Evolutionary conservation across 495 filamentous ascomycete genomes (phyloP), one percentile per base, ranked within the genome.

Genomic region (Lindgomyces ingoldianus): DNA sequence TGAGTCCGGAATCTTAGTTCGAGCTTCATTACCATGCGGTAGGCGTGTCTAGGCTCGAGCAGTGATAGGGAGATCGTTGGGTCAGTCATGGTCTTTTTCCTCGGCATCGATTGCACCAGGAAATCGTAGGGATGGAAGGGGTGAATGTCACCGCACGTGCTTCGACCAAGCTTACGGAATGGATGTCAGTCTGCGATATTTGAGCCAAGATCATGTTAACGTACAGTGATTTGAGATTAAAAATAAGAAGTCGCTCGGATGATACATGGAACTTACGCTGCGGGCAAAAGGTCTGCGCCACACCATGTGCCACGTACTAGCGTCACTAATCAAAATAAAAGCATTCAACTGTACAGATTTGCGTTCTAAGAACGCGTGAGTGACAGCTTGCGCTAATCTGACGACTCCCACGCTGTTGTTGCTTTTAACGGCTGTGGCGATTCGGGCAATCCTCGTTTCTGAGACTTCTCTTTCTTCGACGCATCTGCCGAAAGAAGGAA

Each of bases 211-310:
- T 39, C 33, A 39, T 39, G 33, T 14, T 39, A 6, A 39, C 6
- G 6, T 14, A 39, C 33, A 14, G 14, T 39, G 33, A 39, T 39
- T 39, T 39, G 33, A 39, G 33, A 14, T 6, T 39, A 39, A 39
- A 39, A 39, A 39, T 39, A 39, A 39, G n/a, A n/a, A 39, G 33
- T 14, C 33, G 33, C 14, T 39, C 33, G 14, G 33, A 39, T 39
- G 33, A 39, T 39, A 39, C n/a, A n/a, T n/a, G n/a, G n/a, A n/a
- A n/a, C n/a, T n/a, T n/a, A n/a, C n/a, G n/a, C 9, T 19, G 21
- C 18, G 29, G 41, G 21, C 4, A 14, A 52, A 1, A n/a, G 19
- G 8, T 24, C 62, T 65, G 53, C 53, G 62, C 62, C 62, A 65
- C 62, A 47, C 16, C 42, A 10, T 57, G 62, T 59, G 53, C 53